Evolutionary conservation across 176 grass and related monocot genomes (phyloP).

Genomic region (Rhipidocladum racemiflorum): DNA sequence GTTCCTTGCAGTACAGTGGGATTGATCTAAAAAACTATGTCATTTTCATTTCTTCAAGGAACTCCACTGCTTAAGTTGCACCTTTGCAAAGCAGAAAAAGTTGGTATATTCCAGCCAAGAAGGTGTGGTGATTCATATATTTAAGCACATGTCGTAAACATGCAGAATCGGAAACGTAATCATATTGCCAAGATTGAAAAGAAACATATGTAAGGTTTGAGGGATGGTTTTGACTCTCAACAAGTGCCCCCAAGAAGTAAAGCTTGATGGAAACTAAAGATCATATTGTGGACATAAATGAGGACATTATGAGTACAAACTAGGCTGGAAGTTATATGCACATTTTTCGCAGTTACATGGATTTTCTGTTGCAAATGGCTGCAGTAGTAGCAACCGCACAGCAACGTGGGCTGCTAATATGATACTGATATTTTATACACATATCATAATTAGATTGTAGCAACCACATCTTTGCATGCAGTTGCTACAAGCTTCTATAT

Average conservation of each 20-base stretch:
- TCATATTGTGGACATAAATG: conserved; percentile 8
- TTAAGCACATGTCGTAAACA: neutral
- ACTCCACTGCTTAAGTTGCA: neutral
- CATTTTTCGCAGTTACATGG: neutral
- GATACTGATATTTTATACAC: neutral
- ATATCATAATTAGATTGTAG: conserved; percentile 12
- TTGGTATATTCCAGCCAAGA: neutral
- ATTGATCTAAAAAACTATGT: neutral
- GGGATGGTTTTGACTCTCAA: conserved; percentile 14
- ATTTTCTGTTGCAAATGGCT: conserved; percentile 9
- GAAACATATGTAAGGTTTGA: neutral
- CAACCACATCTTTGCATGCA: conserved; percentile 5
- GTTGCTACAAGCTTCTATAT: conserved; percentile 8
- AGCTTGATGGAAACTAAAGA: conserved; percentile 9
- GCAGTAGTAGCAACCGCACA: neutral
- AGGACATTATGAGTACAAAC: neutral
- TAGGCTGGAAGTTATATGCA: conserved; percentile 10
- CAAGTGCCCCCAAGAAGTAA: neutral
- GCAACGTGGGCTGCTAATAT: conserved; percentile 12
- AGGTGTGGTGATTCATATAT: conserved; percentile 12
- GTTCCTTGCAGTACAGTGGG: conserved; percentile 1
- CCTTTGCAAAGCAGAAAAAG: neutral
- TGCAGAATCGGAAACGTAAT: conserved; percentile 17
- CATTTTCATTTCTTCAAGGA: neutral
- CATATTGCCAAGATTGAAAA: neutral